phyloP scores from a whole-genome alignment of 345 rosid genomes.

The Citrus hindsii region DNA sequence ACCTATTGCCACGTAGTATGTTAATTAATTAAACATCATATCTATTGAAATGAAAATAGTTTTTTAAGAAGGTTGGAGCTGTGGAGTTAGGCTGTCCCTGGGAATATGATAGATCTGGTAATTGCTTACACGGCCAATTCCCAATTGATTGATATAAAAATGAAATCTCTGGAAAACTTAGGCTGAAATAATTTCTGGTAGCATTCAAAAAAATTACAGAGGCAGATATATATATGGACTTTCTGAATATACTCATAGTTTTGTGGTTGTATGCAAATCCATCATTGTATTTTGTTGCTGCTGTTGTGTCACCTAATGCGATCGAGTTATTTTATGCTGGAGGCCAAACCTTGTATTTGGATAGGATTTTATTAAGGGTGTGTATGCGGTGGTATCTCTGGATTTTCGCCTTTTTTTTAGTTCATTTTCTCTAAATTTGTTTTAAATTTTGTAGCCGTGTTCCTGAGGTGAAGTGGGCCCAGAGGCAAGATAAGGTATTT shows the following conservation, averaged over 20 bases:
- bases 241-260: neutral
- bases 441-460: slow-evolving; percentile 49
- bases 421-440: neutral
- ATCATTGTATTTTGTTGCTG: neutral
- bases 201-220: neutral
- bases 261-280: neutral
- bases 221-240: neutral
- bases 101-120: neutral
- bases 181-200: neutral
- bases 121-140: neutral
- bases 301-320: neutral
- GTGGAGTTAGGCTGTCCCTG: neutral
- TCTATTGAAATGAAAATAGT: neutral
- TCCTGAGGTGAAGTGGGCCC: slow-evolving; percentile 91
- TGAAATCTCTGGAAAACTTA: neutral
- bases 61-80: neutral
- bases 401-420: neutral
- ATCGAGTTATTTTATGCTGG: neutral
- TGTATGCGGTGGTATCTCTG: neutral
- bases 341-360: neutral
- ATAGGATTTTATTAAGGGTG: neutral
- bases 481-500: slow-evolving; percentile 67
- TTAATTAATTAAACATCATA: neutral
- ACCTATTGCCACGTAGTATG: neutral
- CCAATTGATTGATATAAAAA: neutral